Evolutionary conservation across 495 filamentous ascomycete genomes (phyloP), one percentile per base, ranked within the genome.

Genomic region (Daldinia vernicosa): DNA sequence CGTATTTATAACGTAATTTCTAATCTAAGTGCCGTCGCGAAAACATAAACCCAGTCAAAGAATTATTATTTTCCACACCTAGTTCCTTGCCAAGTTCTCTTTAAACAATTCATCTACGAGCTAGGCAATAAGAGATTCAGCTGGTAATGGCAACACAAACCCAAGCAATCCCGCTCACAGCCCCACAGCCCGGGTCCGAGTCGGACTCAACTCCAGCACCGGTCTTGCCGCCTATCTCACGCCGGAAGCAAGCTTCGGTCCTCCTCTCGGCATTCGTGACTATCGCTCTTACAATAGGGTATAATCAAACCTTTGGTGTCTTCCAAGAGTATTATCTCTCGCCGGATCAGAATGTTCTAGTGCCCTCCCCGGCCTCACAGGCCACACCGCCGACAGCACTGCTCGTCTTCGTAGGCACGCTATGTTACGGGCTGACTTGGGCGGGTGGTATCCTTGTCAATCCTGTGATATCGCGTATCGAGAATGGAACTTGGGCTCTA

Each of bases 311-410:
- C 53, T 86, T 79, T 43, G 82, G 82, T 8, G 77, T 85, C 1
- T 85, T 85, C 51, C 84, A 84, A 60, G 76, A 80, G 54, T 84
- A 84, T 61, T 86, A 85, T 66, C 80, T 82, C 55, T 82, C 83
- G 4, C 37, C 80, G 1, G 70, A 67, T 9, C 79, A 81, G 54
- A 69, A 79, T 7, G 65, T 84, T n/a, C 74, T 84, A 3, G 39
- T 32, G 15, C 79, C 80, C 2, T 47, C 74, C 3, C 78, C 80
- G 11, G 66, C 75, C 4, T 67, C 69, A 2, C 68, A 72, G 45
- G 39, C 71, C 11, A 67, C 70, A 5, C 81, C 80, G 35, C 78
- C 78, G 28, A 77, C 74, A 5, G 82, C 84, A 0, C 67, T 84
- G 32, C 75, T 85, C 17, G 82, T 81, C n/a, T 84, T 86, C 65